phyloP scores from a whole-genome alignment of 176 grass and related monocot genomes.

The Stipa capillata region DNA sequence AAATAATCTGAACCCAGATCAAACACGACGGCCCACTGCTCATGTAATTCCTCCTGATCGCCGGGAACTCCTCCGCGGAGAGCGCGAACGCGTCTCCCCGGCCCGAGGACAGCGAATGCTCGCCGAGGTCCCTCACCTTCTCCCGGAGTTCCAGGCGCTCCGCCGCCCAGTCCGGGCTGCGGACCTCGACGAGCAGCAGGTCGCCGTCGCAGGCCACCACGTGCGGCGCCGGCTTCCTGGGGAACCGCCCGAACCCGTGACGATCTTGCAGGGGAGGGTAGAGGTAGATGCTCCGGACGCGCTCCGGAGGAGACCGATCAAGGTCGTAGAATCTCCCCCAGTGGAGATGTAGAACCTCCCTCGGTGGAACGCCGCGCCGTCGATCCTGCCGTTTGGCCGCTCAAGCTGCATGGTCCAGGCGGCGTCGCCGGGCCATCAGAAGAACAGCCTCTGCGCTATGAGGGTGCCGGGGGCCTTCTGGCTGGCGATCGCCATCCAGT shows the following conservation, averaged over 20 bases:
- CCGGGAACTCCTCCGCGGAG: background rate
- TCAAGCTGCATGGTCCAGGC: background rate
- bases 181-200: background rate
- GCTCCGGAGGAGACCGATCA: background rate
- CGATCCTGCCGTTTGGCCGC: background rate
- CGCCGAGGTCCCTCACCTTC: background rate
- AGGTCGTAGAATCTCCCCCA: background rate
- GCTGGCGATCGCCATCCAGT: background rate
- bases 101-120: background rate
- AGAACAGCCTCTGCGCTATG: background rate
- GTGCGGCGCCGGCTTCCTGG: background rate
- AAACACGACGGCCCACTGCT: background rate
- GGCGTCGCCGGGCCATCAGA: background rate
- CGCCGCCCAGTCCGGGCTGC: background rate
- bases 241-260: background rate
- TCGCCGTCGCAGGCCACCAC: background rate
- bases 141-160: background rate
- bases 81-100: background rate
- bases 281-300: background rate
- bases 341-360: background rate
- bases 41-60: background rate
- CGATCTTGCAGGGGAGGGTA: background rate
- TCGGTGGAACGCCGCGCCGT: background rate
- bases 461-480: background rate
- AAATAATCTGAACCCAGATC: background rate